Base-by-base conservation (phyloP, 306 rosid species). In the Castanea sativa region DNA sequence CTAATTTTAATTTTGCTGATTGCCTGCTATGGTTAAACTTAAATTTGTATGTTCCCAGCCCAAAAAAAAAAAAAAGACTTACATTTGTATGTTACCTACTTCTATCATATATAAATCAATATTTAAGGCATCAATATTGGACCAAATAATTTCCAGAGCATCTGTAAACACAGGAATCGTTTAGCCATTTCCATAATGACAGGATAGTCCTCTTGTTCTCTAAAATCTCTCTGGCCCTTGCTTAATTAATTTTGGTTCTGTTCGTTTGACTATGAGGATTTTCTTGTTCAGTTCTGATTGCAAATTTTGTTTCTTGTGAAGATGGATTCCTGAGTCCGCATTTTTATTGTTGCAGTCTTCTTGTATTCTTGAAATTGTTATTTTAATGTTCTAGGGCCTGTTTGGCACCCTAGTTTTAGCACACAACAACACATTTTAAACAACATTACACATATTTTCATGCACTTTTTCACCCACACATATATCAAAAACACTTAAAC, bases 291-390 rank as follows among this genome's bases (percentile, higher is more conserved):
- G 32, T 32, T 23, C 25, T 65, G 23, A 71, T 45, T 76, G 71
- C 65, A 73, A 64, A 41, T 69, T 32, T 63, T 41, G 14, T 53
- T 49, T 78, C 38, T 71, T 49, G 15, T 19, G 20, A 57, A 64
- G 73, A 61, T 55, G 55, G 55, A 78, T 85, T 76, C 61, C 6
- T 21, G 14, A 74, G 18, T 12, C 15, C 52, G 58, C 45, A 5
- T 80, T 70, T 69, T 53, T 33, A 74, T 32, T 45, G 71, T 74
- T 72, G 51, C 35, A 33, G 52, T 79, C 60, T 74, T 81, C 23
- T 69, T 77, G 51, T 78, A 19, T 67, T 23, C 29, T 19, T 76
- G 23, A 69, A 83, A 43, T 64, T 72, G 52, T 68, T 55, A 58
- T 60, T 80, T 45, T 67, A 52, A 63, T 45, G 49, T 35, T 73